Evolutionary conservation across 2,329 filamentous ascomycete genomes (phyloP).

Genomic region (Xylaria sp.): DNA sequence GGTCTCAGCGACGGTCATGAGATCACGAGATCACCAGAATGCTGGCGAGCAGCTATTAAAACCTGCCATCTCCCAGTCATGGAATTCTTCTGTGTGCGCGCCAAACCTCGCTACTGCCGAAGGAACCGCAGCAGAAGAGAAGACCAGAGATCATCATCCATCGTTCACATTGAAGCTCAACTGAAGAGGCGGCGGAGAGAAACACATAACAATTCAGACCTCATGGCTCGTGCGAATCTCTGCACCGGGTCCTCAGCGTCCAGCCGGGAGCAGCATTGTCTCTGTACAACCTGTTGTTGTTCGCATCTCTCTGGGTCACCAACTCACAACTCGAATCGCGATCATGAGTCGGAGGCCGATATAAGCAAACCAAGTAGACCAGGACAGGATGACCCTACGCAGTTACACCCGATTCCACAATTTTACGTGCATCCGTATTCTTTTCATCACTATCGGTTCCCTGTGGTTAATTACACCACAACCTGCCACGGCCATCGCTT

Average conservation of each 20-base stretch:
- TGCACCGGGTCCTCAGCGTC: not conserved
- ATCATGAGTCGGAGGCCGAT: not conserved
- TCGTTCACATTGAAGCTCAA: not conserved
- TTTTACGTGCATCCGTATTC: slow-evolving; percentile 36
- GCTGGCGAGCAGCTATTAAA: not conserved
- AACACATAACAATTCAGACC: not conserved
- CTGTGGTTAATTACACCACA: slow-evolving; percentile 38
- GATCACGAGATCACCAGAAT: not conserved
- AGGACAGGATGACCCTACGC: not conserved
- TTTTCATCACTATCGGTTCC: slow-evolving; percentile 32
- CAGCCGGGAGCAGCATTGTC: not conserved
- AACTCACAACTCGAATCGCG: not conserved
- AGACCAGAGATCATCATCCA: not conserved
- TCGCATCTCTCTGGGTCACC: not conserved
- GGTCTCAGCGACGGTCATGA: not conserved
- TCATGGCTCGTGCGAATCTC: slow-evolving; percentile 2
- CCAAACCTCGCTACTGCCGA: slow-evolving; percentile 13
- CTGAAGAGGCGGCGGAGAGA: not conserved
- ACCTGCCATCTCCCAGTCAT: not conserved
- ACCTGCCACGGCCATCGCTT: not conserved
- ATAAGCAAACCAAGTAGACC: too few species aligned
- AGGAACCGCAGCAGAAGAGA: not conserved
- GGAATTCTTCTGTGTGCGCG: slow-evolving; percentile 23
- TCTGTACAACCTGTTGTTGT: not conserved
- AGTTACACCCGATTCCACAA: not conserved